These are phyloP conservation scores for Pleurotus pulmonarius DNA, from an alignment of 768 basidiomycete species.

Conservation along the genomic window DNA sequence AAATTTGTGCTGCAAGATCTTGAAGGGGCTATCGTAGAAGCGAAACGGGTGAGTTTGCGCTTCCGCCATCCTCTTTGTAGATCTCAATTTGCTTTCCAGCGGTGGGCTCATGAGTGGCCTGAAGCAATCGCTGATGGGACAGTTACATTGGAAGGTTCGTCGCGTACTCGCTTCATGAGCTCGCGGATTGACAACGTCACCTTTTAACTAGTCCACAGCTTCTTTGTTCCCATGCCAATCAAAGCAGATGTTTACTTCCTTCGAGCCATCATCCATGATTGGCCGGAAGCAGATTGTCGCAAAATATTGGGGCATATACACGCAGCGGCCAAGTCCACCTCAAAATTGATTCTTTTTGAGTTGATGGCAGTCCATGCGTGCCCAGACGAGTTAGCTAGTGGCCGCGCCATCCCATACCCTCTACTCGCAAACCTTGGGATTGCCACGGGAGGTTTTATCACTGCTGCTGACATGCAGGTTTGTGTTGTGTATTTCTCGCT, in stretches of 20 bases:
- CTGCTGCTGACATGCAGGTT: neutral
- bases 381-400: constrained; percentile 6
- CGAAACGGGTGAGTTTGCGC: neutral
- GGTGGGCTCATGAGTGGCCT: constrained; percentile 10
- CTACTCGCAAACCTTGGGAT: constrained; percentile 21
- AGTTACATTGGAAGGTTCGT: constrained; percentile 16
- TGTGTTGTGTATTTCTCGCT: neutral
- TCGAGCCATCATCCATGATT: constrained; percentile 34
- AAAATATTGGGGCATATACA: constrained; percentile 30
- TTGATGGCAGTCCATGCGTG: constrained; percentile 26
- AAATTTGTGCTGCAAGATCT: constrained; percentile 24
- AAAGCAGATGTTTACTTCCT: constrained; percentile 32
- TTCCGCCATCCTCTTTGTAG: too few species aligned
- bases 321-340: constrained; percentile 25
- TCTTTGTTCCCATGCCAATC: constrained; percentile 32
- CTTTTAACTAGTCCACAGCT: constrained; percentile 25
- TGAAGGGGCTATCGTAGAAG: constrained; percentile 14
- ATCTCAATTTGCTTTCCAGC: neutral
- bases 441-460: neutral
- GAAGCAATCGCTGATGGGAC: constrained; percentile 13
- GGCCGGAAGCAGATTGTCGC: constrained; percentile 26
- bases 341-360: constrained; percentile 35
- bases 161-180: neutral
- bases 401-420: constrained; percentile 10
- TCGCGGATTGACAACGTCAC: neutral